Base-by-base conservation (phyloP, 2,329 filamentous ascomycete genomes). In the Trichoderma atrobrunneum region DNA sequence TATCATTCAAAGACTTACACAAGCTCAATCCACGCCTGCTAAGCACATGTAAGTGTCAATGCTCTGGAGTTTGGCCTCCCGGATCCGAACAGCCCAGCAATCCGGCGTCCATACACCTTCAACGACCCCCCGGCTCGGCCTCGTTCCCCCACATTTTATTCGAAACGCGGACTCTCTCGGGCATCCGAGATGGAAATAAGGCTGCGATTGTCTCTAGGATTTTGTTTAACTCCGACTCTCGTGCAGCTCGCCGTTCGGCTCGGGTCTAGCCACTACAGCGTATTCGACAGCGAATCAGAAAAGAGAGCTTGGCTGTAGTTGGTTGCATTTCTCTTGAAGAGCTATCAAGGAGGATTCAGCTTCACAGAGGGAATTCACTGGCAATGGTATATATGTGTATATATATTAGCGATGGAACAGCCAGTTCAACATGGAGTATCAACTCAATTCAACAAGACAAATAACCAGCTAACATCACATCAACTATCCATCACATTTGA, bases 161-260 rank as follows among this genome's bases (percentile, higher is more conserved):
- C 54, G 48, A 61, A 16, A 14, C 56, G 36, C 66, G 66, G 66
- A 69, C 56, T 61, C 26, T 60, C 66, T 69, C 66, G 66, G 66
- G 36, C 48, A 32, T 69, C 66, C 66, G 66, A 68, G 56, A 3
- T 61, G 66, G 56, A 69, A 51, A 69, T 69, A 51, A 56, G 36
- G 36, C 56, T 24, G 26, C 3, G 10, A 3, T 43, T 1, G 18
- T 5, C 26, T 7, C 21, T 21, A 36, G 36, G 24, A 24, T 21
- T 1, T 28, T 10, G 34, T 66, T 57, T 69, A 69, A 60, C 56
- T 51, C 66, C 56, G 66, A 6, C 2, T 32, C 39, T 34, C 7
- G 8, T 14, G 11, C 43, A 71, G 26, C 16, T 51, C 48, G 48
- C 48, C 48, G 48, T 54, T 54, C 48, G 48, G 48, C 48, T 54